Base-by-base conservation (phyloP, 2,329 filamentous ascomycete genomes). In the Ophiostoma perfectum region DNA sequence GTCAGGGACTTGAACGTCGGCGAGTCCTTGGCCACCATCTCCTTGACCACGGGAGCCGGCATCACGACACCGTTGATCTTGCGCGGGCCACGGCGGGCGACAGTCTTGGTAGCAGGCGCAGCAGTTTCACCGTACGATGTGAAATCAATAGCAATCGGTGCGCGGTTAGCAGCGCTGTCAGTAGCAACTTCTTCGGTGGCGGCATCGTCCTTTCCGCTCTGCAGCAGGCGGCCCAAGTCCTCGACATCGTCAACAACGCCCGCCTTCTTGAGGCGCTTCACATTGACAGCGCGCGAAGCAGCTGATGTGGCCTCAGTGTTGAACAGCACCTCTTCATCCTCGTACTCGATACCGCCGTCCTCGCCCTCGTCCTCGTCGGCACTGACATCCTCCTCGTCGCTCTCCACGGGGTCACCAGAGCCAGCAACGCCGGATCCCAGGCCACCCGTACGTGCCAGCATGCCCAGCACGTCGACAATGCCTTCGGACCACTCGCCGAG, bases 1-100 rank as follows among this genome's bases (percentile, higher is more conserved):
- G 94, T 98, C 60, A 98, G 85, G 18, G 94, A 86, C 12, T 88
- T 84, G 75, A 96, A 93, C 0, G 95, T 98, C 0, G 95, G 94
- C 1, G 94, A 97, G 70, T 88, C 88, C 71, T 89, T 90, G 8
- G 95, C 92, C 0, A 98, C 95, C 95, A 99, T 99, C 76, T 96
- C 91, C 77, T 97, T 97, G 66, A 85, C 79, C 0, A 79, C 74
- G 2, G 80, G 76, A 0, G 78, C 70, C 38, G 66, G 55, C 11
- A 71, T 84, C 85, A 39, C 81, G 77, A 36, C 78, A 80, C 68
- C 65, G 39, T 18, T 47, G 18, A 42, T 45, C 6, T 67, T 65
- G 12, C 38, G 65, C 3, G 55, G 9, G 60, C 65, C 65, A 4
- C 65, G 69, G 1, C 82, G 68, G 4, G 52, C 45, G 5, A 63